Evolutionary conservation across 371 early-diverging fungal species (phyloP).

Genomic region (Rhizopus microsporus): DNA sequence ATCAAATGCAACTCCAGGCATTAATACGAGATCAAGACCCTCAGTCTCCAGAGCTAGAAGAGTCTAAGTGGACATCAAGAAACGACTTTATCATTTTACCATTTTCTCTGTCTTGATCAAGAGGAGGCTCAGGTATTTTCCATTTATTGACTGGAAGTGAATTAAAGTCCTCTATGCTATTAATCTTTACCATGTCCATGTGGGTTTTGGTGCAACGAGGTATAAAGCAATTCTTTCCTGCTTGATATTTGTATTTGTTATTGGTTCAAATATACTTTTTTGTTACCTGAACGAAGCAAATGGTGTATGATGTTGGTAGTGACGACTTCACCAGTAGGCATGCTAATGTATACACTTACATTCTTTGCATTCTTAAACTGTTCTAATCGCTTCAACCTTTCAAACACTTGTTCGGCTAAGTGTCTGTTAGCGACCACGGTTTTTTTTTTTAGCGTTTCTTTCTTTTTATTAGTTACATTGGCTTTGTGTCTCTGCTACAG

Average conservation of each 20-base stretch:
- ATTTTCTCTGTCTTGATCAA: slow-evolving; percentile 53
- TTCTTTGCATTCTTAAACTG: slow-evolving; percentile 50
- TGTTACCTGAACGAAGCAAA: slow-evolving; percentile 41
- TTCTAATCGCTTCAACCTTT: slow-evolving; percentile 47
- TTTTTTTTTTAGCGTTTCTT: too few species aligned
- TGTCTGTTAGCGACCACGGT: background rate
- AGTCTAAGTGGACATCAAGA: background rate
- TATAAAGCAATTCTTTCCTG: slow-evolving; percentile 67
- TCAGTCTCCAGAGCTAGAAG: slow-evolving; percentile 49
- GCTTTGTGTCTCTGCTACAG: slow-evolving; percentile 30
- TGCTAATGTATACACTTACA: slow-evolving; percentile 69
- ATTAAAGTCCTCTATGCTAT: slow-evolving; percentile 59
- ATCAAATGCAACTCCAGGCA: slow-evolving; percentile 75
- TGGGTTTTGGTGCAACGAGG: slow-evolving; percentile 61
- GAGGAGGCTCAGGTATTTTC: slow-evolving; percentile 69
- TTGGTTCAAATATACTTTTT: background rate
- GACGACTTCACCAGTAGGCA: slow-evolving; percentile 61
- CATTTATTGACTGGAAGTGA: slow-evolving; percentile 65
- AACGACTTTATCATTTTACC: slow-evolving; percentile 34
- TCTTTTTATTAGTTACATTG: slow-evolving; percentile 38
- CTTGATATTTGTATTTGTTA: background rate
- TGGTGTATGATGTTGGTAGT: slow-evolving; percentile 57
- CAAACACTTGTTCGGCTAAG: slow-evolving; percentile 51
- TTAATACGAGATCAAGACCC: slow-evolving; percentile 65
- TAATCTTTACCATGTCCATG: slow-evolving; percentile 75